Percentiles rank a stretch among this genome's conserved stretches.
phyloP scores from a whole-genome alignment of 1,139 yeast genomes.

The Saccharomyces hybrid region DNA sequence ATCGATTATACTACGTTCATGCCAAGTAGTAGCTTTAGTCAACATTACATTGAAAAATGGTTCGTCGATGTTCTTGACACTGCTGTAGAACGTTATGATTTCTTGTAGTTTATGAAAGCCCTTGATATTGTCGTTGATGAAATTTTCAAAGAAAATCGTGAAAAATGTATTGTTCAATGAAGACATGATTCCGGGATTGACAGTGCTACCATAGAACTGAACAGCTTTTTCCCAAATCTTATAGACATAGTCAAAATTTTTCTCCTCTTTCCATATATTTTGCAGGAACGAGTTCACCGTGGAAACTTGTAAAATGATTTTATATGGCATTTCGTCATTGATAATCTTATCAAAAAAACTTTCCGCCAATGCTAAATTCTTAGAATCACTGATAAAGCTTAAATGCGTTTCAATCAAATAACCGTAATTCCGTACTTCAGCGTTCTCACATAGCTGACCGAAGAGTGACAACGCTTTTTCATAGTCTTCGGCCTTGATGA shows the following conservation, averaged over 20 bases:
- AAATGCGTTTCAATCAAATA: constrained; percentile 59
- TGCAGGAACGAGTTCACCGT: constrained; percentile 58
- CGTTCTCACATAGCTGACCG: constrained; percentile 36
- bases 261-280: constrained; percentile 51
- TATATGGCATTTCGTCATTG: constrained; percentile 58
- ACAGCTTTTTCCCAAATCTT: constrained; percentile 18
- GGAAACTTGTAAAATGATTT: constrained; percentile 63
- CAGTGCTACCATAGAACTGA: constrained; percentile 45
- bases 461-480: constrained; percentile 45
- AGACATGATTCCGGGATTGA: constrained; percentile 55
- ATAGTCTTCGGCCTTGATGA: constrained; percentile 42
- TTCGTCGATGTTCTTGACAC: constrained; percentile 57
- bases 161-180: constrained; percentile 65
- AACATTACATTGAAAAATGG: constrained; percentile 72
- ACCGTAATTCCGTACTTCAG: constrained; percentile 31
- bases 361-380: constrained; percentile 61
- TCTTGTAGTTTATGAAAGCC: constrained; percentile 37
- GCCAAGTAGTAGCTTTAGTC: constrained; percentile 61
- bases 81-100: constrained; percentile 49
- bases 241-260: constrained; percentile 47
- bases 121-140: constrained; percentile 45
- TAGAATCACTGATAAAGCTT: constrained; percentile 72
- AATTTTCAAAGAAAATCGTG: constrained; percentile 54
- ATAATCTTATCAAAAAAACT: constrained; percentile 67
- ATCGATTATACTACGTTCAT: constrained; percentile 53